A percentile compares a stretch with the other conserved stretches of the same genome.
Evolutionary conservation across 805 yeast genomes (phyloP).

Genomic region (Yarrowia sp.): DNA sequence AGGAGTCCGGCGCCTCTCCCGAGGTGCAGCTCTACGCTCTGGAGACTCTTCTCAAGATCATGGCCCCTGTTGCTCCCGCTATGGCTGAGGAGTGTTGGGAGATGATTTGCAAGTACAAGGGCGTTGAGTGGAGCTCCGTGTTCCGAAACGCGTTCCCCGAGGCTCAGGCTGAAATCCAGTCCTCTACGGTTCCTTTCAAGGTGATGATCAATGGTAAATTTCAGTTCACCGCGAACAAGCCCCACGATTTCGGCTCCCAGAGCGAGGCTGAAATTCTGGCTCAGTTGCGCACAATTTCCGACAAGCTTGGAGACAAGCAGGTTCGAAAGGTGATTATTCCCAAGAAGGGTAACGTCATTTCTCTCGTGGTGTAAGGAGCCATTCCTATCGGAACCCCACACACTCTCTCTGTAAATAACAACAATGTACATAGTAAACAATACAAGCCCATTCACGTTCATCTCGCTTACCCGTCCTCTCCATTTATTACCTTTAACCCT

Average conservation of each 20-base stretch:
- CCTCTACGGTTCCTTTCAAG: slow-evolving; percentile 45
- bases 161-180: slow-evolving; percentile 40
- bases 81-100: slow-evolving; percentile 83
- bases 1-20: slow-evolving; percentile 40
- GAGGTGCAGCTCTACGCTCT: slow-evolving; percentile 49
- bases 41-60: slow-evolving; percentile 53
- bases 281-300: not conserved
- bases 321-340: slow-evolving; percentile 12
- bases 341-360: slow-evolving; percentile 8
- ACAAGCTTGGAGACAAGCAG: slow-evolving; percentile 5
- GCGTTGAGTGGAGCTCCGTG: slow-evolving; percentile 47
- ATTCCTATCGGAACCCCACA: no score
- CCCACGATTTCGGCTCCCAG: slow-evolving; percentile 6
- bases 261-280: slow-evolving; percentile 11
- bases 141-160: slow-evolving; percentile 66
- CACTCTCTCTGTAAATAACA: not conserved
- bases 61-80: slow-evolving; percentile 81
- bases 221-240: slow-evolving; percentile 41
- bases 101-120: slow-evolving; percentile 37
- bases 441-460: not conserved
- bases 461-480: not conserved
- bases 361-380: slow-evolving; percentile 2
- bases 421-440: not conserved
- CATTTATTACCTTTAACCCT: not conserved
- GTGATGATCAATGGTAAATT: slow-evolving; percentile 74